A percentile compares a stretch with the other conserved stretches of the same genome.
These are phyloP conservation scores for Pichia sp. DNA, from an alignment of 1,139 yeast genomes.

Conservation along the genomic window DNA sequence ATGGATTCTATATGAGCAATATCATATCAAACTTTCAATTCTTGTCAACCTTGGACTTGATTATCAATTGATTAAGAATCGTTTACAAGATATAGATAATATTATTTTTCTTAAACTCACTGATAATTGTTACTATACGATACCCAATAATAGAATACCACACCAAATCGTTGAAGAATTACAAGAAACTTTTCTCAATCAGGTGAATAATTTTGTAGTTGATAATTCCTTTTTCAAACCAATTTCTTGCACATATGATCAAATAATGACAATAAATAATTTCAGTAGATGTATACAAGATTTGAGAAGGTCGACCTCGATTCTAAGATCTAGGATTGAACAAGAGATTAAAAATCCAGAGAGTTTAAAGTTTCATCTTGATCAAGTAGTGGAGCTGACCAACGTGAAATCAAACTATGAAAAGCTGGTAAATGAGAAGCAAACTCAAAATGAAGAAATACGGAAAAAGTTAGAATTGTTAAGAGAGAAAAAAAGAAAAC, in stretches of 20 bases:
- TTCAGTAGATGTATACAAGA: constrained; percentile 37
- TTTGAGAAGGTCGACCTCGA: constrained; percentile 23
- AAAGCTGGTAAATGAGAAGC: neutral
- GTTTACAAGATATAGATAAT: constrained; percentile 22
- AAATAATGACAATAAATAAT: constrained; percentile 40
- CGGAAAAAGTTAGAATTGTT: neutral
- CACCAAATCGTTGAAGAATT: constrained; percentile 11
- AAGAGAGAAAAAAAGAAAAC: neutral
- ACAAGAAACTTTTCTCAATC: constrained; percentile 4
- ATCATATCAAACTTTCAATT: constrained; percentile 25
- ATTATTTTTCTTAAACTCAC: constrained; percentile 30
- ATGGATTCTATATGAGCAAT: constrained; percentile 26
- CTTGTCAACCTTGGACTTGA: constrained; percentile 28
- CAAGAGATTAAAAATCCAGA: neutral
- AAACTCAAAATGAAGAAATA: neutral
- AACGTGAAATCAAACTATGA: neutral
- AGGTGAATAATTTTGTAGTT: constrained; percentile 2
- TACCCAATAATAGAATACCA: constrained; percentile 14
- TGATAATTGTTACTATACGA: constrained; percentile 35
- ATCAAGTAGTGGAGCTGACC: neutral
- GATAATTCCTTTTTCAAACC: constrained; percentile 11
- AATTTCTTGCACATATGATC: constrained; percentile 32
- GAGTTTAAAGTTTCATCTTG: neutral
- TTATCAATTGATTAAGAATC: constrained; percentile 17
- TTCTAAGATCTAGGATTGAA: constrained; percentile 12